phyloP scores from a whole-genome alignment of 2,329 filamentous ascomycete genomes.

The Pezizomycotina sp. region DNA sequence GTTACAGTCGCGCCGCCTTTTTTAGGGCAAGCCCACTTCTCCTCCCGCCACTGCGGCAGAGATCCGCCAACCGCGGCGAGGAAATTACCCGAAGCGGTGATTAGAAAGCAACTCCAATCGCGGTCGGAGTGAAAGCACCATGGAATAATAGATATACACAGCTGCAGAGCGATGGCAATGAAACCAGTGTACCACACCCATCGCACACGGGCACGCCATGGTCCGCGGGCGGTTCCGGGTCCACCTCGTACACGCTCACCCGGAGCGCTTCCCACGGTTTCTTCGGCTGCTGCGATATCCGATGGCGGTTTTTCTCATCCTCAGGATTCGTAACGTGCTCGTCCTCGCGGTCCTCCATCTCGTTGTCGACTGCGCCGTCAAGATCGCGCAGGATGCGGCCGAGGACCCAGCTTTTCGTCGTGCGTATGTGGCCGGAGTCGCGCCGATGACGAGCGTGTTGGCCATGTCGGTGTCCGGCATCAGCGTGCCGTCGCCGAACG shows the following conservation, averaged over 20 bases:
- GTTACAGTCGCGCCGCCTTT: constrained; percentile 24
- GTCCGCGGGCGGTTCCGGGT: no score
- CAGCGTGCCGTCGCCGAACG: constrained; percentile 25
- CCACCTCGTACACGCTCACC: no score
- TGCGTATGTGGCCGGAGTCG: constrained; percentile 28
- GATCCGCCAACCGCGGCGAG: constrained; percentile 28
- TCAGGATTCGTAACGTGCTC: constrained; percentile 9
- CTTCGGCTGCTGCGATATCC: constrained; percentile 14
- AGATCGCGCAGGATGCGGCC: constrained; percentile 32
- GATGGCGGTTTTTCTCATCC: constrained; percentile 3
- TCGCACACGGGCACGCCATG: constrained; percentile 21
- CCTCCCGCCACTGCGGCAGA: constrained; percentile 31
- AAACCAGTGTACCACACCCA: constrained; percentile 25
- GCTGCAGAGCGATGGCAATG: constrained; percentile 25
- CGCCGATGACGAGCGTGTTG: constrained; percentile 28
- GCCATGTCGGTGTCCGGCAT: constrained; percentile 28
- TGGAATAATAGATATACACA: constrained; percentile 29
- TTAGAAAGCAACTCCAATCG: constrained; percentile 28
- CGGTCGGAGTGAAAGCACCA: no score
- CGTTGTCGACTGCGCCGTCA: constrained; percentile 26
- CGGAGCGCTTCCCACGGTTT: no score
- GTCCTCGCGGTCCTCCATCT: constrained; percentile 18
- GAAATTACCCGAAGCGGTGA: constrained; percentile 29
- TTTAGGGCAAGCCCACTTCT: constrained; percentile 32
- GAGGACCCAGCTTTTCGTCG: constrained; percentile 32